Conservation (phyloP, 2,329 filamentous ascomycete genomes). For the Xylariaceae sp. region DNA sequence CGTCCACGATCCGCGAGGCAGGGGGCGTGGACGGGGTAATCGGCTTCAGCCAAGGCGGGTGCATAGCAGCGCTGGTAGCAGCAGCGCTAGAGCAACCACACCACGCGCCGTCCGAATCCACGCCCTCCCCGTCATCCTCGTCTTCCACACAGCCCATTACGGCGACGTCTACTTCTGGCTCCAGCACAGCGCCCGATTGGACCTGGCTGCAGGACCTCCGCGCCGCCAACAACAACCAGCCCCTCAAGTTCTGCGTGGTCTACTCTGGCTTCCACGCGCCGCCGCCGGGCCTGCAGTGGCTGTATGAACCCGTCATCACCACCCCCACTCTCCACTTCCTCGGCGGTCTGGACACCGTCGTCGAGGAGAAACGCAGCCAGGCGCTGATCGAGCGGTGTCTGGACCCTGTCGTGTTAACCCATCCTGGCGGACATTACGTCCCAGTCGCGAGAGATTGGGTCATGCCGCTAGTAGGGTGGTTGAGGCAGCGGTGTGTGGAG, state of each 20-base stretch:
- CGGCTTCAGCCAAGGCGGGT: slow-evolving; percentile 83
- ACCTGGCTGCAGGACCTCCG: slow-evolving; percentile 54
- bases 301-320: slow-evolving; percentile 52
- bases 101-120: slow-evolving; percentile 17
- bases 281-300: slow-evolving; percentile 37
- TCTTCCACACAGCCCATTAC: too few relatives aligned
- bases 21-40: slow-evolving; percentile 79
- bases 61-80: slow-evolving; percentile 74
- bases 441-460: slow-evolving; percentile 83
- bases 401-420: slow-evolving; percentile 63
- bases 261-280: slow-evolving; percentile 70
- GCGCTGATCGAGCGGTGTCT: slow-evolving; percentile 69
- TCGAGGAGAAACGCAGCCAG: slow-evolving; percentile 76
- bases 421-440: slow-evolving; percentile 90
- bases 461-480: slow-evolving; percentile 71
- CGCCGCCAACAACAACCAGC: slow-evolving; percentile 52
- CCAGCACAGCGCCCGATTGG: slow-evolving; percentile 29
- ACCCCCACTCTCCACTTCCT: slow-evolving; percentile 84
- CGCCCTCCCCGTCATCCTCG: slow-evolving; percentile 19
- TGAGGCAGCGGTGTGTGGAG: slow-evolving; percentile 34
- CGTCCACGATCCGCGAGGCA: slow-evolving; percentile 63
- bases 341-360: slow-evolving; percentile 84
- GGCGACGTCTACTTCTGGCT: too few relatives aligned
- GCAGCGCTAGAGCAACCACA: slow-evolving; percentile 67
- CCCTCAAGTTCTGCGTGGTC: slow-evolving; percentile 64